These are phyloP conservation scores for Canna indica DNA, from an alignment of 176 grass and related monocot species.

Conservation along the genomic window DNA sequence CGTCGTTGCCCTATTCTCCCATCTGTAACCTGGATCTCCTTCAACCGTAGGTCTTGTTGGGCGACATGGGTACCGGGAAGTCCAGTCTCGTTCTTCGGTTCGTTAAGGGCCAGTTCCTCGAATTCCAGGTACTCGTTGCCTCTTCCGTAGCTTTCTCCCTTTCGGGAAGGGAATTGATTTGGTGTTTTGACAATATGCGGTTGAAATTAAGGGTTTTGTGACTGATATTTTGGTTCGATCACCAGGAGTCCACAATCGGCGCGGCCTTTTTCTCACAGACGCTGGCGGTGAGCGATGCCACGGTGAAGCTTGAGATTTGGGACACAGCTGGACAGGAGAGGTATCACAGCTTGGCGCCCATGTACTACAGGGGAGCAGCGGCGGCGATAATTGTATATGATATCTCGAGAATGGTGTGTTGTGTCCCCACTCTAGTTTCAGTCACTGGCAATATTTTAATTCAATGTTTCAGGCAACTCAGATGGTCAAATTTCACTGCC, in stretches of 20 bases:
- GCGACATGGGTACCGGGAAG: conserved; percentile 89
- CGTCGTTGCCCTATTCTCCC: neutral
- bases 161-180: neutral
- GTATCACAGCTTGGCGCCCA: conserved; percentile 87
- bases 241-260: conserved; percentile 83
- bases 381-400: conserved; percentile 80
- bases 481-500: neutral
- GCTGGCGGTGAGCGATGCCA: conserved; percentile 56
- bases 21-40: neutral
- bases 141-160: neutral
- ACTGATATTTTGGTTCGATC: neutral
- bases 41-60: conserved; percentile 59
- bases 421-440: neutral
- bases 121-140: conserved; percentile 50
- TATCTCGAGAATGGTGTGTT: conserved; percentile 39
- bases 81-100: conserved; percentile 93
- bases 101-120: conserved; percentile 89
- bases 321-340: conserved; percentile 88
- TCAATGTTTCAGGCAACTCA: neutral
- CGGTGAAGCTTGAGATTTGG: conserved; percentile 96
- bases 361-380: conserved; percentile 80
- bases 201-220: neutral
- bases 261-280: conserved; percentile 94
- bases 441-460: neutral
- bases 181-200: neutral